A percentile compares a stretch with the other conserved stretches of the same genome.
Conservation (phyloP, 495 filamentous ascomycete species). For the Daldinia caldariorum region DNA sequence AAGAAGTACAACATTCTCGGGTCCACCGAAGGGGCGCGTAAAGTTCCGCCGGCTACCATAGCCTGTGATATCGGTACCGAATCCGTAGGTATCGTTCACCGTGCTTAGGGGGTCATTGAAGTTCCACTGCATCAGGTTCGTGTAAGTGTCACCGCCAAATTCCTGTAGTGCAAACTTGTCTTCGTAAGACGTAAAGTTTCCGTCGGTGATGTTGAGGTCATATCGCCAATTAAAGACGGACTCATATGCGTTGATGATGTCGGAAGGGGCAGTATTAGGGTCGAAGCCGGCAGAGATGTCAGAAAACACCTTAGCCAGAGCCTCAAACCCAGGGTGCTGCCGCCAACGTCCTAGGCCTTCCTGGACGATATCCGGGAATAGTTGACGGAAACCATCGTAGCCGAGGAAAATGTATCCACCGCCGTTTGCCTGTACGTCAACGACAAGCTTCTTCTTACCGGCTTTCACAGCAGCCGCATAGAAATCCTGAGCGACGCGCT, state of each 20-base stretch:
- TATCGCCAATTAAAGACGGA: slow-evolving; percentile 53
- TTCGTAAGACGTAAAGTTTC: slow-evolving; percentile 50
- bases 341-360: slow-evolving; percentile 49
- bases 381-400: slow-evolving; percentile 58
- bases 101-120: slow-evolving; percentile 51
- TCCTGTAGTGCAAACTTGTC: slow-evolving; percentile 51
- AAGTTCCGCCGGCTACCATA: slow-evolving; percentile 54
- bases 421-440: slow-evolving; percentile 63
- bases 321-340: slow-evolving; percentile 46
- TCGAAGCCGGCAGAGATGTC: slow-evolving; percentile 46
- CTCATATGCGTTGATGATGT: slow-evolving; percentile 45
- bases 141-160: slow-evolving; percentile 49
- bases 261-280: slow-evolving; percentile 41
- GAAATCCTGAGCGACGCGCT: slow-evolving; percentile 54
- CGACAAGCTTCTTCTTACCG: slow-evolving; percentile 62
- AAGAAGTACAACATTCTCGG: slow-evolving; percentile 57
- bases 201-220: slow-evolving; percentile 49
- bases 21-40: slow-evolving; percentile 54
- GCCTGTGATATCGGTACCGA: slow-evolving; percentile 56
- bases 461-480: slow-evolving; percentile 50
- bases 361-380: slow-evolving; percentile 57
- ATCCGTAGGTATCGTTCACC: slow-evolving; percentile 51
- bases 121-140: slow-evolving; percentile 53
- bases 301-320: slow-evolving; percentile 47
- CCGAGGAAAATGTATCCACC: slow-evolving; percentile 62